Conservation (phyloP, 2,329 filamentous ascomycete genomes). For the Hypoxylon sp. region DNA sequence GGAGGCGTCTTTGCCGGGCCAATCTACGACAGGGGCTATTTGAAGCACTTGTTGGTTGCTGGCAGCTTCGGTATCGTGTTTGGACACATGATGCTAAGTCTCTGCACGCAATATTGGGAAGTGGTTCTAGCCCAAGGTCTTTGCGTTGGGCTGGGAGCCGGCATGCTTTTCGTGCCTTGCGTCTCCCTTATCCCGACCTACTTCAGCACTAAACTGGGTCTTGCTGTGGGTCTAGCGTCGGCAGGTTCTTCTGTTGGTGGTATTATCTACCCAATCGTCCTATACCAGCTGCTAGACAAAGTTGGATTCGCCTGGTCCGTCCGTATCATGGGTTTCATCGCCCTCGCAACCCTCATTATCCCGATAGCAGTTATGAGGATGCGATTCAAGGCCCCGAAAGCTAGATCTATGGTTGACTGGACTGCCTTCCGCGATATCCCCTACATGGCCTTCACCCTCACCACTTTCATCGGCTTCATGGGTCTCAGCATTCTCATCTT, state of each 20-base stretch:
- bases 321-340: conserved; percentile 42
- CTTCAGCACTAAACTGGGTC: conserved; percentile 46
- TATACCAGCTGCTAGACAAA: conserved; percentile 37
- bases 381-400: conserved; percentile 56
- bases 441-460: conserved; percentile 55
- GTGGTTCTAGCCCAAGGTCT: conserved; percentile 57
- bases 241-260: conserved; percentile 44
- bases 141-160: conserved; percentile 57
- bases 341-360: conserved; percentile 42
- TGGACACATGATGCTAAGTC: conserved; percentile 57
- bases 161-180: conserved; percentile 56
- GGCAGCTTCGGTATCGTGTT: conserved; percentile 54
- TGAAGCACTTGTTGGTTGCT: conserved; percentile 48
- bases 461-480: conserved; percentile 56
- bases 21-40: conserved; percentile 50
- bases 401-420: conserved; percentile 59
- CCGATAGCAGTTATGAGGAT: conserved; percentile 56
- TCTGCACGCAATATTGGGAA: conserved; percentile 57
- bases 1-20: conserved; percentile 56
- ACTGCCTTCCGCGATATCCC: conserved; percentile 59
- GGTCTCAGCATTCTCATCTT: conserved; percentile 63
- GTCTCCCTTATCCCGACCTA: conserved; percentile 49
- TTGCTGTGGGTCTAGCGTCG: conserved; percentile 47
- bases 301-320: conserved; percentile 44
- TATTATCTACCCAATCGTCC: conserved; percentile 51